Base-by-base conservation (phyloP, 2,329 filamentous ascomycete genomes). In the Claviceps sorghi region DNA sequence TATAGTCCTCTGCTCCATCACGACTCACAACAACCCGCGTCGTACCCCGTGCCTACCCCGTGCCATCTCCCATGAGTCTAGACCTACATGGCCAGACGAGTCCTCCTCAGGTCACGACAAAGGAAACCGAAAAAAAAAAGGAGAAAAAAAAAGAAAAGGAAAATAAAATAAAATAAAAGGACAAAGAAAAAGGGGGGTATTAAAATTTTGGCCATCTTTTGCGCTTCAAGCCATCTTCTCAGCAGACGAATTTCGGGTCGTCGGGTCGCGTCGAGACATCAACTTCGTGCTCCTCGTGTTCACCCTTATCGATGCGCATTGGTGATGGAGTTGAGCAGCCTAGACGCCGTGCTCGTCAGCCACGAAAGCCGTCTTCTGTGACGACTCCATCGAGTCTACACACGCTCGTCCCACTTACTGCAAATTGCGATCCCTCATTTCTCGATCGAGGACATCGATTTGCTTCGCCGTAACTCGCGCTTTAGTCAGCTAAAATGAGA, bases 371-470 rank as follows among this genome's bases (percentile, higher is more conserved):
- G 26, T 15, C 19, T 34, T n/a, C 8, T 11, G 17, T 15, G 17
- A 32, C 17, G 9, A 7, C 19, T 30, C 22, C 26, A 26, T 26
- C 26, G 26, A 26, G 26, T 26, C 26, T 5, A 26, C 5, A 26
- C 26, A 26, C 26, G 5, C 26, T 26, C 5, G 26, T 26, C 41
- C 29, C 15, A 54, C 67, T 62, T 52, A 70, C 68, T 69, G 71
- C 59, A 76, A 65, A 61, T 79, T 79, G 51, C 74, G 72, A 55
- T 76, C 72, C 62, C 71, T 72, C 71, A 79, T 76, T 59, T 79
- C 76, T 54, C 74, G 70, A 63, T 79, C 76, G 59, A 80, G 72
- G 56, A 72, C 67, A 57, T 75, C 70, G 52, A 80, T 68, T 58
- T 75, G 73, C 61, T 73, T 74, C 41, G 71, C 67, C 54, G 69